Base-by-base conservation (phyloP, 495 filamentous ascomycete genomes). In the Penicillium nucicola region DNA sequence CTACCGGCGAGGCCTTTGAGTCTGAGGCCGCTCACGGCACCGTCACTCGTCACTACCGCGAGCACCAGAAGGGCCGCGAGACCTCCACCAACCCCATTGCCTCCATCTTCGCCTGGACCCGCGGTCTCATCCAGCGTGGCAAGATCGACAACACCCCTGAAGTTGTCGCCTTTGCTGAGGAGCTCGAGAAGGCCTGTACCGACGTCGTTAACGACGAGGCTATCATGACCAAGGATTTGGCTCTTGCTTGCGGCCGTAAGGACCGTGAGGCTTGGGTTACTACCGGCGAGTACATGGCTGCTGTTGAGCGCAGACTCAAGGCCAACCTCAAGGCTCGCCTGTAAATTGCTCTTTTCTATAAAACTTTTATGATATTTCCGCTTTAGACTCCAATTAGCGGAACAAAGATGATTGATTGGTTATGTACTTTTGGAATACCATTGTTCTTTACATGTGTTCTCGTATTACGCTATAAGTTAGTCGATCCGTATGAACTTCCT, bases 1-100 rank as follows among this genome's bases (percentile, higher is more conserved):
- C 93, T 37, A 87, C 92, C 66, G 93, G 93, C 52, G 86, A 90
- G 72, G 92, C 92, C 18, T 98, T 93, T 72, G 93, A 97, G 71
- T 88, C 91, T 42, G 93, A 98, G 82, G 93, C 93, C 42, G 93
- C 93, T 40, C 93, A 98, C 79, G 93, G 93, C 66, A 98, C 93
- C 50, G 93, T 98, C 37, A 98, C 93, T 38, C 88, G 93, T 50
- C 93, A 98, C 79, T 98, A 90, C 83, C 90, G 93, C 61, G 92
- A 96, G 77, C 88, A 97, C 83, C 92, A 97, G 76, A 93, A 95
- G 75, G 93, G 93, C 68, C 81, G 84, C 56, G 90, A 95, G 74
- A 98, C 93, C 43, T 96, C 91, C 42, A 98, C 93, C 55, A 98
- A 98, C 83, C 93, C 93, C 47, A 97, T 98, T 57, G 93, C 93